Evolutionary conservation across 495 filamentous ascomycete genomes (phyloP).

Genomic region (Cercophora sp.): DNA sequence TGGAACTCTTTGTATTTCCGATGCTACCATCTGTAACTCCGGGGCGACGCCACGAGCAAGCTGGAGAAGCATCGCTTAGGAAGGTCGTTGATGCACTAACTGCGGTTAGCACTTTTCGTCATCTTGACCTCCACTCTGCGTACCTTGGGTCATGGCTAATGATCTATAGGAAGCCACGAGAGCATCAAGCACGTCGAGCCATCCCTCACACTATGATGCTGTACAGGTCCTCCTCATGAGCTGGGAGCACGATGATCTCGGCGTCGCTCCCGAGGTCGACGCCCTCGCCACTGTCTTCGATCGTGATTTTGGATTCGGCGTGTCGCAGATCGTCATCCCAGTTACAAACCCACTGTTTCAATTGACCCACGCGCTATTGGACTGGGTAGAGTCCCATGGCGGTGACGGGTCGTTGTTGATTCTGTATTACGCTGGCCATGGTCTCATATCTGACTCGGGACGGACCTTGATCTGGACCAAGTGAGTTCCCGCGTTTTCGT

Average conservation of each 20-base stretch:
- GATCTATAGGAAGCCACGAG: background rate
- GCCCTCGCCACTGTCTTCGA: background rate
- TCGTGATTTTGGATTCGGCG: constrained; percentile 3
- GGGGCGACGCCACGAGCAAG: too few species aligned
- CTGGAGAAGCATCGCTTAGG: too few species aligned
- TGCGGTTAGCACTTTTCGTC: too few species aligned
- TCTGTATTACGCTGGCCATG: background rate
- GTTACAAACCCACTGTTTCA: background rate
- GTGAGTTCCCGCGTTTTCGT: too few species aligned
- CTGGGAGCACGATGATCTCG: constrained; percentile 5
- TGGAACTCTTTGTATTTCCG: too few species aligned
- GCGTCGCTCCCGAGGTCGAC: background rate
- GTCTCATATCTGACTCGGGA: background rate
- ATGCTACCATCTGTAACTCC: too few species aligned
- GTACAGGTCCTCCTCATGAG: background rate
- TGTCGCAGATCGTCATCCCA: background rate
- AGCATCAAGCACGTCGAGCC: background rate
- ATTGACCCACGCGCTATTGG: background rate
- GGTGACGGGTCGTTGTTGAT: background rate
- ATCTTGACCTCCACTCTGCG: too few species aligned
- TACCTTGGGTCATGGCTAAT: too few species aligned
- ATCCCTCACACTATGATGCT: background rate
- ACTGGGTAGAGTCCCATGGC: background rate
- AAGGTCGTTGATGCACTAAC: too few species aligned
- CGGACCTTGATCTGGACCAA: background rate